These are phyloP conservation scores for Myrmaecium sp. DNA, from an alignment of 2,329 filamentous ascomycete species.

Conservation along the genomic window DNA sequence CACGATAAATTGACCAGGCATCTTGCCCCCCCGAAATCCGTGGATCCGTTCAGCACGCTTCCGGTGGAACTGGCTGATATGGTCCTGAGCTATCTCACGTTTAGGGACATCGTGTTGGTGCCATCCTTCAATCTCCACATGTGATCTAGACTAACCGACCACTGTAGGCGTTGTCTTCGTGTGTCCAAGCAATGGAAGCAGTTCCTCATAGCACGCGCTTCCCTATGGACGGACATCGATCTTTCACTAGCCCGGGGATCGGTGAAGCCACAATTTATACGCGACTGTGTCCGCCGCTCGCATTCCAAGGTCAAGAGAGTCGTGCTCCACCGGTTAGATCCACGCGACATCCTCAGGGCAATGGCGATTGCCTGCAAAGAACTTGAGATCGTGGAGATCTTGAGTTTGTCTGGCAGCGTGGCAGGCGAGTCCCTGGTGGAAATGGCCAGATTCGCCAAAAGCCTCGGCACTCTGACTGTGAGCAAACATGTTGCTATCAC, in stretches of 20 bases:
- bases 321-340: slow-evolving; percentile 13
- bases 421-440: slow-evolving; percentile 14
- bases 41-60: slow-evolving; percentile 36
- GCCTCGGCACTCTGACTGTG: slow-evolving; percentile 13
- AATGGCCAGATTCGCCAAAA: slow-evolving; percentile 10
- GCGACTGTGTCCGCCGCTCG: slow-evolving; percentile 24
- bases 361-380: slow-evolving; percentile 20
- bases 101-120: slow-evolving; percentile 31
- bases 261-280: slow-evolving; percentile 26
- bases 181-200: slow-evolving; percentile 39
- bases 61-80: slow-evolving; percentile 37
- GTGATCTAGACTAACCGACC: slow-evolving; percentile 1
- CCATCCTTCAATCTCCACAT: not conserved
- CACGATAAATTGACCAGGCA: slow-evolving; percentile 29
- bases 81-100: slow-evolving; percentile 34
- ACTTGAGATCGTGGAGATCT: slow-evolving; percentile 16
- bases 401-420: slow-evolving; percentile 8
- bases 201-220: slow-evolving; percentile 30
- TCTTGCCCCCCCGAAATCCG: slow-evolving; percentile 24
- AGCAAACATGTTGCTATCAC: slow-evolving; percentile 10
- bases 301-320: slow-evolving; percentile 17
- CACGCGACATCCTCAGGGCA: slow-evolving; percentile 24
- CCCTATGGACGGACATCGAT: slow-evolving; percentile 37
- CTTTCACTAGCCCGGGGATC: slow-evolving; percentile 27
- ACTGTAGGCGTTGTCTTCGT: slow-evolving; percentile 28